Percentiles rank a stretch among this genome's conserved stretches.
Evolutionary conservation across 139 green algal species (phyloP).

Genomic region (Parachlorella kessleri): DNA sequence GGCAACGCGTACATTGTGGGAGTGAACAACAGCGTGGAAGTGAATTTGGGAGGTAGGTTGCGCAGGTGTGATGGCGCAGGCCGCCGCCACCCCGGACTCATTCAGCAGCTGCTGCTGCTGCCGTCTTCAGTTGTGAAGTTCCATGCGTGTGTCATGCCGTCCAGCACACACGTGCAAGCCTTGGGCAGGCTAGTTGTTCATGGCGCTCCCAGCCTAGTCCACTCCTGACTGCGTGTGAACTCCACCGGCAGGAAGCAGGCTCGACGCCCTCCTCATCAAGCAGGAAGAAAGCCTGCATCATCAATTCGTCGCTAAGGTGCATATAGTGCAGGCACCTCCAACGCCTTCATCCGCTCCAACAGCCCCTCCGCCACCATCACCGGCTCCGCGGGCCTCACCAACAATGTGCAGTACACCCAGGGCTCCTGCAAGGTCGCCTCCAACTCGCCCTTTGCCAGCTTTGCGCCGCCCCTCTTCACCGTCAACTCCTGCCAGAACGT

Average conservation of each 20-base stretch:
- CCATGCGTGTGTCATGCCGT: not conserved
- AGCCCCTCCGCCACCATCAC: constrained; percentile 13
- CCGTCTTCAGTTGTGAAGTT: no score
- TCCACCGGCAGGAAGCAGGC: no score
- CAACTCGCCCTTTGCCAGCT: not conserved
- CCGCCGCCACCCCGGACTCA: no score
- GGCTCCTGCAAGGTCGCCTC: not conserved
- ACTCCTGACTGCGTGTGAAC: no score
- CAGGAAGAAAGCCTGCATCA: no score
- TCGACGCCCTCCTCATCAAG: no score
- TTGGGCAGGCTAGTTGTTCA: no score
- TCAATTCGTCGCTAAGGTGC: no score
- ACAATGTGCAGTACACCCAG: constrained; percentile 11
- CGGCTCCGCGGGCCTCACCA: constrained; percentile 9
- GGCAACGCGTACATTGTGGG: constrained; percentile 14
- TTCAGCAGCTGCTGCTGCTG: no score
- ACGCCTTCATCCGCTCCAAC: constrained; percentile 11
- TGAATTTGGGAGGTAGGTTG: constrained; percentile 9
- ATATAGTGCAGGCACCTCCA: not conserved
- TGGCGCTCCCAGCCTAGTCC: no score
- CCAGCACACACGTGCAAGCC: no score
- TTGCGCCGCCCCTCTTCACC: not conserved
- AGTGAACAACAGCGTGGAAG: not conserved
- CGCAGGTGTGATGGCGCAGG: no score
- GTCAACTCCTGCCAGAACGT: not conserved